Evolutionary conservation across 805 yeast species (phyloP).

Genomic region (Cyberlindnera xylosilytica): DNA sequence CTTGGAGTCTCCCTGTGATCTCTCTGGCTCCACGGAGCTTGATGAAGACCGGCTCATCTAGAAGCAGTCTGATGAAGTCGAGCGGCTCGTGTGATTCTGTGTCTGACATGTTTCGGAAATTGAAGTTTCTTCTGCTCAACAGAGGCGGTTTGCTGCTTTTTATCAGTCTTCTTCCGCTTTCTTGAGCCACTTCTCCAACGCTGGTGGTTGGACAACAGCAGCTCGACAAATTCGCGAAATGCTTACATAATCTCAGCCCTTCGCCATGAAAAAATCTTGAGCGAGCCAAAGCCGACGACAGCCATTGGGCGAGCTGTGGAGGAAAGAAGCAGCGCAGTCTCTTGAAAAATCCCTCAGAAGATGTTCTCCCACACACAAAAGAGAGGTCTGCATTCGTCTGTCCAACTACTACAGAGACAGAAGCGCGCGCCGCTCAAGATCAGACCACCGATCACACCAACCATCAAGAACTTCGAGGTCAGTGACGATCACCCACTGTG

Average conservation of each 20-base stretch:
- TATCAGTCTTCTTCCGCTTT: no score
- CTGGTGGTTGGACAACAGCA: no score
- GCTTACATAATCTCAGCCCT: background rate
- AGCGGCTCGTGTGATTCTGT: slow-evolving; percentile 63
- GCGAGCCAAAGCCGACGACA: background rate
- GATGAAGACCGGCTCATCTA: slow-evolving; percentile 84
- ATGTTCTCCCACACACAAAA: slow-evolving; percentile 16
- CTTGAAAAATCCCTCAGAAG: background rate
- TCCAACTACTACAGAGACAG: slow-evolving; percentile 16
- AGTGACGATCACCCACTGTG: slow-evolving; percentile 90
- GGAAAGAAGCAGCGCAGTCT: background rate
- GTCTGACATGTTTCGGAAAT: slow-evolving; percentile 12
- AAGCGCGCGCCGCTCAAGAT: slow-evolving; percentile 36
- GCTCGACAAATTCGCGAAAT: background rate
- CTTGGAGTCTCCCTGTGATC: slow-evolving; percentile 84
- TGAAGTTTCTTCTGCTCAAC: no score
- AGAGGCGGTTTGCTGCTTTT: no score
- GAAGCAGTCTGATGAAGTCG: slow-evolving; percentile 77
- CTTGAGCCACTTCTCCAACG: no score
- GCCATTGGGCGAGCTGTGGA: background rate
- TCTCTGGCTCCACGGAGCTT: slow-evolving; percentile 94
- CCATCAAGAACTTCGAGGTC: slow-evolving; percentile 66
- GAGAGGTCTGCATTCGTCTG: slow-evolving; percentile 19
- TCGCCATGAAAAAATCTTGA: background rate
- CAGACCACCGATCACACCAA: slow-evolving; percentile 83